Base-by-base conservation (phyloP, 2,329 filamentous ascomycete species). In the Ambrosiella xylebori region DNA sequence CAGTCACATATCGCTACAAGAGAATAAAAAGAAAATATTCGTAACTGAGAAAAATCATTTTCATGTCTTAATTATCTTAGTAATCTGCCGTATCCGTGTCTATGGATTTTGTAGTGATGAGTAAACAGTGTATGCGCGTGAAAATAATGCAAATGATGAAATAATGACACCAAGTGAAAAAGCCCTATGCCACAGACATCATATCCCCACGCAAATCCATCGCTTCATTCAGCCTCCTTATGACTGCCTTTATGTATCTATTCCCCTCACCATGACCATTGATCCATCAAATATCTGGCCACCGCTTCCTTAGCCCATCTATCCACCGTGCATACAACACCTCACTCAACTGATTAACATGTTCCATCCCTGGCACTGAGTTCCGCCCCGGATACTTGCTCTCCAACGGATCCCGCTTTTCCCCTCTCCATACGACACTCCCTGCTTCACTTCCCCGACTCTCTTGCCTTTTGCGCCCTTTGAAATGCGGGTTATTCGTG, bases 241-340 rank as follows among this genome's bases (percentile, higher is more conserved):
- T 3, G 27, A 27, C 4, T 27, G 27, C 27, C 27, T 27, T 5
- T 27, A 27, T 27, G 27, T 27, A 27, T 27, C 27, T 27, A 27
- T 27, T 27, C 27, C 27, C 27, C 27, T 27, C 3, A 27, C n/a
- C 7, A 47, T 47, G 13, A 47, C 7, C 44, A 47, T 17, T 8
- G n/a, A 12, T n/a, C 19, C 19, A 47, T 65, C 60, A 72, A 15
- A 71, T 63, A 3, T 71, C 72, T 2, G 76, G 76, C 85, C 85
- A 90, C 58, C 85, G 76, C 57, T 80, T 77, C 62, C 83, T 82
- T 64, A 97, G 73, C 1, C 88, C 89, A 60, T 94, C 87, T 2
- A 84, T 82, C 93, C 93, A 98, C 49, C 91, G 80, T 13, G 84
- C 81, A 71, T 96, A 97, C 17, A 98, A 78, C 17, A 95, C 87